These are phyloP conservation scores for Rhododendron simsii DNA, from an alignment of 148 eudicot genomes.

Conservation along the genomic window DNA sequence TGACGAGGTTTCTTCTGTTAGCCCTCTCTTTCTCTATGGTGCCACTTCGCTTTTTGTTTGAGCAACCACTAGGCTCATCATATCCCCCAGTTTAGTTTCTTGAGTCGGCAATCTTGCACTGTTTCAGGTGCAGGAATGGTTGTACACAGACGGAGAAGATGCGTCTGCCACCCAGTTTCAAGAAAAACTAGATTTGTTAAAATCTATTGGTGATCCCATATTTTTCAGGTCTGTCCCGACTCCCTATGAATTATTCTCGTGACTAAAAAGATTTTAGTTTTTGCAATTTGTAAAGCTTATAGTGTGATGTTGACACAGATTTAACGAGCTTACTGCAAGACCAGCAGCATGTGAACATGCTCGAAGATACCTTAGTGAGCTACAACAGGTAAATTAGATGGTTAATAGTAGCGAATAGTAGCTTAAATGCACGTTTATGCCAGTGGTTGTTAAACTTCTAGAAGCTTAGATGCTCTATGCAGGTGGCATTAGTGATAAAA, in stretches of 20 bases:
- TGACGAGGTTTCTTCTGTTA: constrained; percentile 61
- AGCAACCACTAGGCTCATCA: not conserved
- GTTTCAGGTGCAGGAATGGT: constrained; percentile 90
- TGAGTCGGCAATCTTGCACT: not conserved
- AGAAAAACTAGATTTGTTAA: constrained; percentile 67
- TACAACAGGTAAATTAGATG: constrained; percentile 55
- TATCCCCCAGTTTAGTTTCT: not conserved
- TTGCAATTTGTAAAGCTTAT: constrained; percentile 9
- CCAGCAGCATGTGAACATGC: constrained; percentile 75
- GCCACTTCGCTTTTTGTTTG: not conserved
- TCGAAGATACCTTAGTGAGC: constrained; percentile 53
- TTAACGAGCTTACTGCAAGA: constrained; percentile 78
- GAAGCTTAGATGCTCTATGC: not conserved
- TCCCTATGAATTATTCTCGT: not conserved
- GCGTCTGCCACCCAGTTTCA: constrained; percentile 79
- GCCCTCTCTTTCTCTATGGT: not conserved
- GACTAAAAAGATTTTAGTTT: constrained; percentile 2
- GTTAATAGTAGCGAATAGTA: not conserved
- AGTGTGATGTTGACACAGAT: constrained; percentile 36
- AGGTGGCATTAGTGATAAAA: not conserved
- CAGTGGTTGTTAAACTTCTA: not conserved
- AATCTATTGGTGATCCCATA: constrained; percentile 91
- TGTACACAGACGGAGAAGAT: constrained; percentile 99
- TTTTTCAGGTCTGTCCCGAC: constrained; percentile 62
- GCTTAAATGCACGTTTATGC: not conserved